Conservation (phyloP, 345 rosid species). For the Cardamine occulta region DNA sequence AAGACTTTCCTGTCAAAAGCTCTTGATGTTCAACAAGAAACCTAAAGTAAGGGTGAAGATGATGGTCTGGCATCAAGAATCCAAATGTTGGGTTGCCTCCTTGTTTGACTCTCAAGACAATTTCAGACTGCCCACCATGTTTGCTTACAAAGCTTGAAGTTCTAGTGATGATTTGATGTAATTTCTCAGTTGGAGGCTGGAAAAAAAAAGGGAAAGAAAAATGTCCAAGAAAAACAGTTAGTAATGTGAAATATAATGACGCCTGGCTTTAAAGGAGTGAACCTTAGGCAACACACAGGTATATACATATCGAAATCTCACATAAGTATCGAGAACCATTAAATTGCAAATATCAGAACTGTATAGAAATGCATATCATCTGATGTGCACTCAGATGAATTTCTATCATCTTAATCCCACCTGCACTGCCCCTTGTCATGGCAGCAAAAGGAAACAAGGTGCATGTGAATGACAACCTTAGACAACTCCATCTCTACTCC, state of each 20-base stretch:
- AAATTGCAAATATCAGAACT: slow-evolving; percentile 63
- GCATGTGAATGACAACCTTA: slow-evolving; percentile 73
- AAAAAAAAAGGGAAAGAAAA: slow-evolving; percentile 37
- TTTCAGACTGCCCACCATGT: slow-evolving; percentile 94
- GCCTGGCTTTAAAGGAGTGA: slow-evolving; percentile 30
- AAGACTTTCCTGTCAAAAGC: slow-evolving; percentile 58
- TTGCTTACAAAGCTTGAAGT: slow-evolving; percentile 84
- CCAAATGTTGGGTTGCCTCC: slow-evolving; percentile 97
- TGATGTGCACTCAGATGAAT: slow-evolving; percentile 56
- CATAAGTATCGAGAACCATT: slow-evolving; percentile 57
- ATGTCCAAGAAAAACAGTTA: slow-evolving; percentile 35
- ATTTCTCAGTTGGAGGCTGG: slow-evolving; percentile 93
- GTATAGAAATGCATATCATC: slow-evolving; percentile 66
- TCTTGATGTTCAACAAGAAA: slow-evolving; percentile 89
- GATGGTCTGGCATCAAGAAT: slow-evolving; percentile 89
- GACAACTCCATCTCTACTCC: slow-evolving; percentile 84
- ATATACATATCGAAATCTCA: slow-evolving; percentile 49
- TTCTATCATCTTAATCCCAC: slow-evolving; percentile 94
- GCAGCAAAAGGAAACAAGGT: slow-evolving; percentile 94
- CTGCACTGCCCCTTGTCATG: slow-evolving; percentile 92
- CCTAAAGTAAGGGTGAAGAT: slow-evolving; percentile 72
- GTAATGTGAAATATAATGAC: slow-evolving; percentile 40
- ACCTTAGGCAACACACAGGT: slow-evolving; percentile 34
- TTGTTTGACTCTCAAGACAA: slow-evolving; percentile 93
- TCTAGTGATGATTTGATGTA: slow-evolving; percentile 89